Conservation (phyloP, 75 land plant genomes). For the Cryptomeria japonica region DNA sequence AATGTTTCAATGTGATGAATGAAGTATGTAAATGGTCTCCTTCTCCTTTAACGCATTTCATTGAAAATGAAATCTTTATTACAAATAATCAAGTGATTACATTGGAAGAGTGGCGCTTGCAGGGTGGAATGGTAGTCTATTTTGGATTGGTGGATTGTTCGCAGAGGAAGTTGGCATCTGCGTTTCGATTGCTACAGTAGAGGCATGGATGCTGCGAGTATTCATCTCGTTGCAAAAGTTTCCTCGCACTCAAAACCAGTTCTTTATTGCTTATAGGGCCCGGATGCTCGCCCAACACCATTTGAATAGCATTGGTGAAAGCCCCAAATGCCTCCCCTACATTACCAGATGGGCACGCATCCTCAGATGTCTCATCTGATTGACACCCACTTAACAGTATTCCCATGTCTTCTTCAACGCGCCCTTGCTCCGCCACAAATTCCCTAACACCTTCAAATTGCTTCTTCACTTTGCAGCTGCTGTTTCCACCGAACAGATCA, state of each 20-base stretch:
- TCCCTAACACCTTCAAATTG: not conserved
- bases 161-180: constrained; percentile 61
- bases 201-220: constrained; percentile 88
- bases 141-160: not conserved
- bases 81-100: too few relatives aligned
- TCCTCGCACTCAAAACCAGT: constrained; percentile 55
- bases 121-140: not conserved
- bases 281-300: constrained; percentile 39
- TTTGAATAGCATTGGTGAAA: constrained; percentile 85
- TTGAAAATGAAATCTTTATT: too few relatives aligned
- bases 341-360: constrained; percentile 69
- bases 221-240: constrained; percentile 48
- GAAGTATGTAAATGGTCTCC: too few relatives aligned
- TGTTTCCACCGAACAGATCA: not conserved
- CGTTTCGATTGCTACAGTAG: constrained; percentile 71
- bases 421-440: not conserved
- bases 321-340: constrained; percentile 70
- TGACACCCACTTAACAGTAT: constrained; percentile 92
- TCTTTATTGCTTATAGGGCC: constrained; percentile 54
- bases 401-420: constrained; percentile 50
- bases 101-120: too few relatives aligned
- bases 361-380: constrained; percentile 85
- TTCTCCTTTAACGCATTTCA: too few relatives aligned
- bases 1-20: too few relatives aligned
- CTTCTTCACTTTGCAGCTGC: constrained; percentile 1